These are phyloP conservation scores for Ceratobasidium sp. DNA, from an alignment of 1,284 basidiomycete genomes.

Conservation along the genomic window DNA sequence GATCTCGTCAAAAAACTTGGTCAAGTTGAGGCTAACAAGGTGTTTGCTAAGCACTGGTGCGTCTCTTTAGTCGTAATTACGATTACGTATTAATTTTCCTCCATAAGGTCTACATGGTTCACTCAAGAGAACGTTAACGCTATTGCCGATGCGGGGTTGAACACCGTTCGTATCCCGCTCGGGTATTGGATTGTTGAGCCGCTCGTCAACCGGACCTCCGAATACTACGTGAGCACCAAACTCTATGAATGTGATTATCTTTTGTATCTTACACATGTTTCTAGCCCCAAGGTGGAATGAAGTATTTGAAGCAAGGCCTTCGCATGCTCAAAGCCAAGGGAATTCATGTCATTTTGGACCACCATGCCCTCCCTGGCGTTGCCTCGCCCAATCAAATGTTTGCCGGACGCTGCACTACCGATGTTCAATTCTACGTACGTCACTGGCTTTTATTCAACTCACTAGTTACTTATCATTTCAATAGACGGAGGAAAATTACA, in stretches of 20 bases:
- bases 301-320: conserved; percentile 17
- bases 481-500: conserved; percentile 77
- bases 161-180: conserved; percentile 80
- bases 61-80: conserved; percentile 41
- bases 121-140: conserved; percentile 70
- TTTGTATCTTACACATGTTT: background rate
- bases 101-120: conserved; percentile 77
- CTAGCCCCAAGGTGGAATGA: conserved; percentile 36
- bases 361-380: conserved; percentile 82
- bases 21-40: conserved; percentile 68
- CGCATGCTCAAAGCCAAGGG: conserved; percentile 66
- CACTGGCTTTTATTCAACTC: conserved; percentile 25
- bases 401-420: conserved; percentile 68
- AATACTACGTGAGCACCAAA: conserved; percentile 68
- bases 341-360: conserved; percentile 77
- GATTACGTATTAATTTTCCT: conserved; percentile 35
- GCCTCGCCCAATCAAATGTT: conserved; percentile 59
- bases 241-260: background rate
- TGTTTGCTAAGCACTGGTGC: conserved; percentile 75
- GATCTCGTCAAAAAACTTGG: conserved; percentile 65
- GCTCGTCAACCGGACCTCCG: conserved; percentile 71
- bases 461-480: background rate
- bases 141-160: conserved; percentile 69
- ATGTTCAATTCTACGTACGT: conserved; percentile 79
- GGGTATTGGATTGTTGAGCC: conserved; percentile 85